Evolutionary conservation across 805 yeast genomes (phyloP), one percentile per base, ranked within the genome.

Genomic region (Kodamaea jinghongensis): DNA sequence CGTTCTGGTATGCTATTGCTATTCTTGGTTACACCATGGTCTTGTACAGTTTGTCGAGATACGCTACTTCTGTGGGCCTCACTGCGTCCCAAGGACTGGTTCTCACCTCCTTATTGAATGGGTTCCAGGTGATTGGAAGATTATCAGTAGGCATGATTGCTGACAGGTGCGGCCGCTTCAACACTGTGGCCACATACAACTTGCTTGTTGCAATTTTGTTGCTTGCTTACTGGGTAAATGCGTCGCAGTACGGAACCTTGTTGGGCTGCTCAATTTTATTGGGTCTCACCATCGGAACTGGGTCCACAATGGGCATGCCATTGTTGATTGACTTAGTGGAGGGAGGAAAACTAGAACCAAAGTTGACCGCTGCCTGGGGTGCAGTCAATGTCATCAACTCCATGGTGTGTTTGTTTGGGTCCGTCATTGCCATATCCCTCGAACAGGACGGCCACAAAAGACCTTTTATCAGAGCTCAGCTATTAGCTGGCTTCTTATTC

Each of bases 401-500:
- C 5, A 28, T 56, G 3, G 54, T 65, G 20, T 55, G 71, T 4
- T 55, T 79, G 20, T 67, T 71, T 1, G 63, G 78, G 4, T 84
- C 80, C 57, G 69, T 76, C 4, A 71, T 79, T 36, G 83, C 79
- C 0, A 70, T 79, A 41, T 67, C 76, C 2, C 53, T 79, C 8
- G 29, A 16, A 4, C 17, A 22, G 10, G 20, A 41, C 13, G 7
- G 15, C 5, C 23, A 17, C 8, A n/a, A 39, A 6, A 44, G 49
- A 12, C 85, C 86, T 3, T 82, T 73, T 49, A 57, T 75, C 23
- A 71, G 80, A 47, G 70, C 83, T 1, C 87, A 81, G 50, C 65
- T 80, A 1, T 80, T 79, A 53, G 72, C 79, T 3, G 87, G 85
- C 2, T 50, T 68, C 13, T 56, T 74, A 33, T 74, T 71, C 46